Base-by-base conservation (phyloP, 2,329 filamentous ascomycete genomes). In the Tolypocladium cylindrosporum region DNA sequence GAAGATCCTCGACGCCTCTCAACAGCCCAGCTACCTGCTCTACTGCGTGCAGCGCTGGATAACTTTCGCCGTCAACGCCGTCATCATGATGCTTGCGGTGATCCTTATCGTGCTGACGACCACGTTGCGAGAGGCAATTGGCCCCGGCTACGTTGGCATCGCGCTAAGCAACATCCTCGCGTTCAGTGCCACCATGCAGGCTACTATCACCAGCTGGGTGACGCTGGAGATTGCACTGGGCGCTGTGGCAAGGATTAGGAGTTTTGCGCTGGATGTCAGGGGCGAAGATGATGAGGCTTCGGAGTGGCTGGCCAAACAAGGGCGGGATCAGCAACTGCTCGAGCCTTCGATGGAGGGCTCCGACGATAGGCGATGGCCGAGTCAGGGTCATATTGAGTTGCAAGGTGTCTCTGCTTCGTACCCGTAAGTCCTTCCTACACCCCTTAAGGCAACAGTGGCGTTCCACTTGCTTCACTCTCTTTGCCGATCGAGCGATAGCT, bases 11-110 rank as follows among this genome's bases (percentile, higher is more conserved):
- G 76, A 85, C 64, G 71, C 68, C 1, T 83, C 80, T 0, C 81
- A 84, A 60, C 68, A 75, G 11, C 81, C 82, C 0, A 78, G 77
- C 16, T 55, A 55, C 19, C 53, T 55, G 7, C 53, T 55, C 11
- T 86, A 85, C 64, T 74, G 83, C 2, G 76, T 85, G 27, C 83
- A 86, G 66, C 75, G 77, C 51, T 86, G 82, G 82, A 72, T 85
- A 2, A 74, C 67, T 0, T 70, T 85, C 2, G 74, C 77, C 0
- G 66, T 85, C 4, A 72, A 79, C 53, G 58, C 81, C 6, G 66
- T 82, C 1, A 76, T 82, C 1, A 75, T 78, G 0, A 67, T 71
- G 3, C 67, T 84, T 36, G 79, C 79, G 0, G 68, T 77, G 2
- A 61, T 77, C 2, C 65, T 83, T 0, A 73, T 80, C 13, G 58